Conservation (phyloP, 176 grass and related monocot genomes). For the Ananas comosus region DNA sequence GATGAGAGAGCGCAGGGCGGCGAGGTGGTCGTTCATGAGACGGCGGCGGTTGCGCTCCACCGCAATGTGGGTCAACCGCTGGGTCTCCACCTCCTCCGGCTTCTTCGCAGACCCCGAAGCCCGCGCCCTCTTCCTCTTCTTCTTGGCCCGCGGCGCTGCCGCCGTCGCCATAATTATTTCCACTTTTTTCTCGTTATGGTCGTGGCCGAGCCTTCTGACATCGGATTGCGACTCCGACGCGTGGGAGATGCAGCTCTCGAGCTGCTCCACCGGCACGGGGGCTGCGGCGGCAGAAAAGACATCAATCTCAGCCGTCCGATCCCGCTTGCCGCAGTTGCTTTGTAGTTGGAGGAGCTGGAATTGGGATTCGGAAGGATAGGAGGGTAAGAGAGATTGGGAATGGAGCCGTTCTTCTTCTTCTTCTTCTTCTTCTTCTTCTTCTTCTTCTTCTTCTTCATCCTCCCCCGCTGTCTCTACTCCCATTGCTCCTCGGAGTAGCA, state of each 20-base stretch:
- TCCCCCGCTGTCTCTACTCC: neutral
- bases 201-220: too few relatives aligned
- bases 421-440: neutral
- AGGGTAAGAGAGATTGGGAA: too few relatives aligned
- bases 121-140: constrained; percentile 37
- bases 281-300: too few relatives aligned
- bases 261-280: constrained; percentile 23
- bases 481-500: constrained; percentile 51
- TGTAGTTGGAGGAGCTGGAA: constrained; percentile 18
- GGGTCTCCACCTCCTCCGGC: constrained; percentile 71
- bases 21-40: constrained; percentile 94
- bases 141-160: constrained; percentile 14
- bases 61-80: constrained; percentile 91
- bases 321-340: constrained; percentile 1
- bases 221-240: constrained; percentile 2
- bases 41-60: constrained; percentile 94
- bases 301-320: constrained; percentile 13
- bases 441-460: neutral
- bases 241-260: constrained; percentile 84
- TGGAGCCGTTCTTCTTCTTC: neutral
- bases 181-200: neutral
- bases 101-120: constrained; percentile 44
- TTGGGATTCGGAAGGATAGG: neutral
- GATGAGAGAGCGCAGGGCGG: constrained; percentile 64
- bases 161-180: neutral